phyloP scores from a whole-genome alignment of 495 filamentous ascomycete genomes.

The Penicillium herquei region DNA sequence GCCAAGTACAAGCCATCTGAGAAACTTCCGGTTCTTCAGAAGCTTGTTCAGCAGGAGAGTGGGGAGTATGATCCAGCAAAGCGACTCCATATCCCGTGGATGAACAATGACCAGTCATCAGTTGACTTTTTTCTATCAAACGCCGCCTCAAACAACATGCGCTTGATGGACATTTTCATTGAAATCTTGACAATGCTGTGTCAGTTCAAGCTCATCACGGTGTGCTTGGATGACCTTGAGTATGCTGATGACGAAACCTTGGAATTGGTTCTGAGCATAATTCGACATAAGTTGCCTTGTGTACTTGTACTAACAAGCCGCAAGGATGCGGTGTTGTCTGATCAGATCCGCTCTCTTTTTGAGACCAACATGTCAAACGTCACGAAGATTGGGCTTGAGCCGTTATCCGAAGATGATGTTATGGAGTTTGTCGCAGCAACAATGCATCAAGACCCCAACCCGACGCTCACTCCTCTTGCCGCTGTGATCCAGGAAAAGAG shows the following conservation, averaged over 20 bases:
- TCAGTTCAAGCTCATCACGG: constrained; percentile 73
- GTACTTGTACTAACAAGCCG: constrained; percentile 64
- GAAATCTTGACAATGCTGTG: constrained; percentile 80
- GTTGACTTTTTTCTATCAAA: constrained; percentile 71
- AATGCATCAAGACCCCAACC: constrained; percentile 50
- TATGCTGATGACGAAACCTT: constrained; percentile 83
- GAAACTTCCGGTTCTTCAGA: constrained; percentile 26
- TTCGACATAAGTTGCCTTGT: constrained; percentile 70
- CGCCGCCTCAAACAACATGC: constrained; percentile 68
- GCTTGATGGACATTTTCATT: constrained; percentile 78
- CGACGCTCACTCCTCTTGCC: constrained; percentile 44
- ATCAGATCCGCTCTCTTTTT: constrained; percentile 40
- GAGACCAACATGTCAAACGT: constrained; percentile 45
- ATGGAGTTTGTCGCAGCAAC: constrained; percentile 74
- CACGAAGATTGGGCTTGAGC: constrained; percentile 63
- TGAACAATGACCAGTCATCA: constrained; percentile 51
- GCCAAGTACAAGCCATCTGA: constrained; percentile 37
- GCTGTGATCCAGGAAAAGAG: constrained; percentile 81
- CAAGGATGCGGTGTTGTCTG: constrained; percentile 40
- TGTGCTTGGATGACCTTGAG: constrained; percentile 83
- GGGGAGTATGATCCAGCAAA: constrained; percentile 36
- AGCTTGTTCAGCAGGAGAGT: constrained; percentile 26
- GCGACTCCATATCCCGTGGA: constrained; percentile 30
- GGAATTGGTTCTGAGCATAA: constrained; percentile 73
- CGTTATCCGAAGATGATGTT: constrained; percentile 72